Percentiles rank a stretch among this genome's conserved stretches.
Conservation (phyloP, 1,139 yeast genomes). For the Candida pseudoviswanathii region DNA sequence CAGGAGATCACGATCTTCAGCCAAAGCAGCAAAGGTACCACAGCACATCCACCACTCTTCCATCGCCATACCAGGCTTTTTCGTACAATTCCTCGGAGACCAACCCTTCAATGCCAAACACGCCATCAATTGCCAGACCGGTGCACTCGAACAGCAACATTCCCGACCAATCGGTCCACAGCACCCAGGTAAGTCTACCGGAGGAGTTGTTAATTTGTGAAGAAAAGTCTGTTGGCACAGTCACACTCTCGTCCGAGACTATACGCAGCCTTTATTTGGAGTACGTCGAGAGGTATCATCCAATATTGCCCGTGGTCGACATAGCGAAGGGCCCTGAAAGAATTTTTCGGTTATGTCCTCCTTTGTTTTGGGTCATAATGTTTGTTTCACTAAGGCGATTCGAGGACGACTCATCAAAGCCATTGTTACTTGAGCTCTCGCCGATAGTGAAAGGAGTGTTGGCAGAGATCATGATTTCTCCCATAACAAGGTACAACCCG, state of each 20-base stretch:
- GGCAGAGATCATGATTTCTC: conserved; percentile 87
- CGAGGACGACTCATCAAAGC: conserved; percentile 38
- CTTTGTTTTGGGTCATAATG: conserved; percentile 92
- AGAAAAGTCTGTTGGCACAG: conserved; percentile 69
- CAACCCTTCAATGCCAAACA: conserved; percentile 31
- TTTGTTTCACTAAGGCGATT: conserved; percentile 74
- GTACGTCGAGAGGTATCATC: conserved; percentile 75
- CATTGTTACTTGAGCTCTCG: conserved; percentile 55
- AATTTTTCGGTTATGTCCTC: conserved; percentile 77
- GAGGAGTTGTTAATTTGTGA: conserved; percentile 52
- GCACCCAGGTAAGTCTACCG: conserved; percentile 25
- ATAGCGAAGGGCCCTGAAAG: conserved; percentile 78
- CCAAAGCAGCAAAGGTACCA: conserved; percentile 1
- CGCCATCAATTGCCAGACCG: conserved; percentile 31
- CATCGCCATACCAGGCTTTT: conserved; percentile 4
- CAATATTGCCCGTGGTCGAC: conserved; percentile 85
- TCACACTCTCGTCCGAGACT: conserved; percentile 59
- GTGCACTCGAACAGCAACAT: conserved; percentile 5
- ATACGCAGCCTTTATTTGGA: conserved; percentile 70
- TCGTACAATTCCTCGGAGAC: conserved; percentile 21
- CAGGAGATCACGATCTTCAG: not conserved
- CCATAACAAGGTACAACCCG: conserved; percentile 82
- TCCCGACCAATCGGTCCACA: not conserved
- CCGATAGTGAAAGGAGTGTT: conserved; percentile 73
- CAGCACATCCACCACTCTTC: not conserved